Conservation (phyloP, 345 rosid species). For the Citropsis articulata region DNA sequence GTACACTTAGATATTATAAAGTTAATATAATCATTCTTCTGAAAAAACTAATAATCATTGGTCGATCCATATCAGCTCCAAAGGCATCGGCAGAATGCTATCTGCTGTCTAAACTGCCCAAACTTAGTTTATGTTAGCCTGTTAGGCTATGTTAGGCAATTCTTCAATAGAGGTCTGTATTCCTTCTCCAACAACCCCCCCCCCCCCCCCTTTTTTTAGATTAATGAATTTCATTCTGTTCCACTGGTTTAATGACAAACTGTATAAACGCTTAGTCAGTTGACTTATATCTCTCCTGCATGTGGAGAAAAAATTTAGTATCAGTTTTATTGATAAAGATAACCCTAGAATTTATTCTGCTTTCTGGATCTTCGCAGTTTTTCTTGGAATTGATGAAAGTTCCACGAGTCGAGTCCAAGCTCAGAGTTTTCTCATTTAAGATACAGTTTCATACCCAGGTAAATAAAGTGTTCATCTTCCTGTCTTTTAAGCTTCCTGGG, state of each 20-base stretch:
- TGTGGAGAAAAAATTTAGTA: background rate
- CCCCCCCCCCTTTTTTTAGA: background rate
- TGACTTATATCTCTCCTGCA: background rate
- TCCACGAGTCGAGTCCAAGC: constrained; percentile 87
- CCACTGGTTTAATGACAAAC: background rate
- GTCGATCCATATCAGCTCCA: background rate
- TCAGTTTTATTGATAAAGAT: constrained; percentile 4
- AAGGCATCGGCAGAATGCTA: background rate
- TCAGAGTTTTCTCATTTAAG: constrained; percentile 90
- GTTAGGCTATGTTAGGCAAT: background rate
- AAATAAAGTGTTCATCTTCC: constrained; percentile 10
- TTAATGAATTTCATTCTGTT: background rate
- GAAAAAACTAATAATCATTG: background rate
- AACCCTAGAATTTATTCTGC: constrained; percentile 11
- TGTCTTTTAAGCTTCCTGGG: constrained; percentile 5
- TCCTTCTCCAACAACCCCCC: too few species aligned
- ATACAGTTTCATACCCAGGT: constrained; percentile 86
- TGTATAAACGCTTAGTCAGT: background rate
- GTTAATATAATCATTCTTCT: background rate
- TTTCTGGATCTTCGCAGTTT: constrained; percentile 53
- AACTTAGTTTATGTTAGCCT: background rate
- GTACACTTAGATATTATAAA: background rate
- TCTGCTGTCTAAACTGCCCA: background rate
- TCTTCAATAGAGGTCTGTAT: background rate
- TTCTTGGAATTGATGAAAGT: constrained; percentile 90